phyloP scores from a whole-genome alignment of 345 rosid species.

The Rhodamnia rubescens region DNA sequence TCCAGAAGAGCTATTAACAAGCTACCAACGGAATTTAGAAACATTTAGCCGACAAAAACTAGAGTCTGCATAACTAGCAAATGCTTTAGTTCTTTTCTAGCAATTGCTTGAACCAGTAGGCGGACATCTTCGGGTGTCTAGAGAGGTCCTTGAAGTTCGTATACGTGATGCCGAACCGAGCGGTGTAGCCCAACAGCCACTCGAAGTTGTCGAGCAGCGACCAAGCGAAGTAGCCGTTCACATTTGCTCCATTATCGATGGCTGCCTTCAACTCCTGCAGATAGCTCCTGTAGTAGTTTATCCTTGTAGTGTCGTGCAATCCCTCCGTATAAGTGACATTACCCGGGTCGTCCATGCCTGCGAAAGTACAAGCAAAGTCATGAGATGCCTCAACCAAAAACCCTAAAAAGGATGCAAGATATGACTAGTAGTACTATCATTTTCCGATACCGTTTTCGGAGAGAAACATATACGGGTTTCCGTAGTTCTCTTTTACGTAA shows the following conservation, averaged over 20 bases:
- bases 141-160: constrained; percentile 31
- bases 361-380: not conserved
- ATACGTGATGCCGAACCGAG: constrained; percentile 45
- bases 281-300: constrained; percentile 31
- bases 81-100: not conserved
- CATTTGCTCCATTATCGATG: constrained; percentile 50
- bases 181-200: constrained; percentile 44
- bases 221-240: constrained; percentile 57
- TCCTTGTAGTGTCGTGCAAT: constrained; percentile 34
- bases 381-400: not conserved
- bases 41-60: not conserved
- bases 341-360: constrained; percentile 57
- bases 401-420: not conserved
- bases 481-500: constrained; percentile 45
- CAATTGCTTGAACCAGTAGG: constrained; percentile 46
- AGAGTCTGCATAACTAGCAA: not conserved
- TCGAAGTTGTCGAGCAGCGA: constrained; percentile 59
- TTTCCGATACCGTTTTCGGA: constrained; percentile 42
- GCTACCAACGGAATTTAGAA: not conserved
- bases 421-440: not conserved
- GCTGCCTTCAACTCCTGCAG: constrained; percentile 37
- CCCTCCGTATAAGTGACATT: constrained; percentile 17
- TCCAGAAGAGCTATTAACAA: not conserved
- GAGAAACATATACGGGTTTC: constrained; percentile 27
- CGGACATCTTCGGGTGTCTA: constrained; percentile 55